Conservation (phyloP, 768 basidiomycete genomes). For the Collybia nuda region DNA sequence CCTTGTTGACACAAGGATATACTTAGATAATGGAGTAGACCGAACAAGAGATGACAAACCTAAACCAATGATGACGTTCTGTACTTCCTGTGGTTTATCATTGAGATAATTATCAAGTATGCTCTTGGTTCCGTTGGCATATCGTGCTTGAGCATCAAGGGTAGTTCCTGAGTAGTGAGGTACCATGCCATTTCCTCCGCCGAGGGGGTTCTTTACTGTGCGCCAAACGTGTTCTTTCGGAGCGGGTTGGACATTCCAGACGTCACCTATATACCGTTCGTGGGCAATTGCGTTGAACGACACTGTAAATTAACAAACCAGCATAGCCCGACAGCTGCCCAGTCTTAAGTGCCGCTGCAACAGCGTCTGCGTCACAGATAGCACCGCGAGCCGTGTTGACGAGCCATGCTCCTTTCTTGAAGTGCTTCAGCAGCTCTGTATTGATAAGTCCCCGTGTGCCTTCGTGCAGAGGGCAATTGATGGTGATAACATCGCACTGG, state of each 20-base stretch:
- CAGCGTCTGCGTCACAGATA: slow-evolving; percentile 82
- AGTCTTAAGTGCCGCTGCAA: slow-evolving; percentile 71
- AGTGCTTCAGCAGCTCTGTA: slow-evolving; percentile 77
- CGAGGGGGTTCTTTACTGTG: slow-evolving; percentile 75
- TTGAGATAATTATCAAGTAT: slow-evolving; percentile 74
- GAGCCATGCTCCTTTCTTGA: slow-evolving; percentile 92
- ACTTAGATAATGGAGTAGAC: neutral
- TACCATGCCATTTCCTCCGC: slow-evolving; percentile 88
- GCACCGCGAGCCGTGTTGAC: slow-evolving; percentile 94
- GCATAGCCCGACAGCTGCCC: slow-evolving; percentile 71
- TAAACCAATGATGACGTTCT: slow-evolving; percentile 78
- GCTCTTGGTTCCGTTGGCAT: slow-evolving; percentile 68
- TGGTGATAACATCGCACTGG: slow-evolving; percentile 78
- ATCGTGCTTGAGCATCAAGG: slow-evolving; percentile 85
- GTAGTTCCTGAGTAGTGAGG: slow-evolving; percentile 89
- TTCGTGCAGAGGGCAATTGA: slow-evolving; percentile 89
- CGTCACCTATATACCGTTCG: slow-evolving; percentile 45
- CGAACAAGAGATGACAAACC: slow-evolving; percentile 38
- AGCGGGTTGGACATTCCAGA: slow-evolving; percentile 88
- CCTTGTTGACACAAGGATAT: slow-evolving; percentile 17
- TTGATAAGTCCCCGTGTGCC: slow-evolving; percentile 80
- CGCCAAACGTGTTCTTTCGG: slow-evolving; percentile 88
- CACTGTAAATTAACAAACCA: slow-evolving; percentile 20
- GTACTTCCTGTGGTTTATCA: slow-evolving; percentile 66
- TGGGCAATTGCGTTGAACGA: neutral